Evolutionary conservation across 1,284 basidiomycete genomes (phyloP), one percentile per base, ranked within the genome.

Genomic region (Hypsizygus ulmarius): DNA sequence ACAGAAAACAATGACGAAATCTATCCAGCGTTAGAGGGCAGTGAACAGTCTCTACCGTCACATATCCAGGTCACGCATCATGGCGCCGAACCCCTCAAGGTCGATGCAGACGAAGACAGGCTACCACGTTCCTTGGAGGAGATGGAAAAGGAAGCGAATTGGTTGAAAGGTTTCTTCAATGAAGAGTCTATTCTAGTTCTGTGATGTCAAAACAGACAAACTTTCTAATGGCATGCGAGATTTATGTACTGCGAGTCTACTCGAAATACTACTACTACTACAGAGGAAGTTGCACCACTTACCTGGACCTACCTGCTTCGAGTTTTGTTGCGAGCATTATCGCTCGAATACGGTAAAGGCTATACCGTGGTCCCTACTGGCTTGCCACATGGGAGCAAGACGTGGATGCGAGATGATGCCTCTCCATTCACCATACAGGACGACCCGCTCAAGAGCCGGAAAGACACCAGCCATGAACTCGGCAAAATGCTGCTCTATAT

Each of bases 91-190:
- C 68, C 73, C 9, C 56, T 81, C 33, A 78, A 69, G 49, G 75
- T 84, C 58, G 84, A 85, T 49, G 85, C 82, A 25, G 87, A 92
- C 53, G 89, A 87, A 34, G 75, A 81, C 49, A 71, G 91, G 46
- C 66, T 67, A 34, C 80, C 89, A 28, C 74, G 94, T 42, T 74
- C 79, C 2, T 61, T 76, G 54, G 73, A 81, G 50, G 90, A 91
- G 53, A 93, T 93, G 90, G 79, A 83, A 63, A 68, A 71, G 44
- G 90, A 93, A 64, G 89, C 89, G 1, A 59, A 53, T 16, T 87
- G 86, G 85, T 63, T 92, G 35, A 72, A 64, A 47, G 62, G 63
- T 4, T 77, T 85, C 55, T 82, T 84, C 55, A 47, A 56, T 21
- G 45, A 62, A 44, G 52, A 45, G 19, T 25, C 21, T 25, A 25